phyloP scores from a whole-genome alignment of 148 eudicot species.

The Rhododendron simsii region DNA sequence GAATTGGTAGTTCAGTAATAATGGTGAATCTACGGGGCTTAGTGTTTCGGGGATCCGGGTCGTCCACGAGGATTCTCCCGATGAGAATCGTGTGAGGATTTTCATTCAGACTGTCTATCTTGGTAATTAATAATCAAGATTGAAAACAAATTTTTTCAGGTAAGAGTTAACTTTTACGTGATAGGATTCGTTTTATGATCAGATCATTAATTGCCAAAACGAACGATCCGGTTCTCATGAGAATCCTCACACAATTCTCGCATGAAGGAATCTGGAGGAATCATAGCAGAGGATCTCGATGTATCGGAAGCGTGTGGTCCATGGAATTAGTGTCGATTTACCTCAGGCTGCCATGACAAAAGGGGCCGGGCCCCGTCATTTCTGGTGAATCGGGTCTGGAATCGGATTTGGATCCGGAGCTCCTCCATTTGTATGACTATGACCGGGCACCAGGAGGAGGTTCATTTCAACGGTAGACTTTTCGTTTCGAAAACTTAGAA shows the following conservation, averaged over 20 bases:
- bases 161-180: too few species aligned
- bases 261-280: too few species aligned
- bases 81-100: too few species aligned
- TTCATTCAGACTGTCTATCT: too few species aligned
- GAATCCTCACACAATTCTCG: too few species aligned
- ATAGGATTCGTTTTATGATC: fast-evolving
- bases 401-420: neutral
- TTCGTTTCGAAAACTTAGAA: neutral
- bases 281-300: too few species aligned
- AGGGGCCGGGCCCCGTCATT: too few species aligned
- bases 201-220: too few species aligned
- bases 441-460: neutral
- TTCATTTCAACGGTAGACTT: neutral
- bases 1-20: neutral
- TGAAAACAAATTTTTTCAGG: too few species aligned
- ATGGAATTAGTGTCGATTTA: neutral
- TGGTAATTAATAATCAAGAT: fast-evolving
- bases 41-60: neutral
- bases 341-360: too few species aligned
- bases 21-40: neutral
- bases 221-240: too few species aligned
- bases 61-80: too few species aligned
- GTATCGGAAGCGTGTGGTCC: neutral
- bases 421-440: neutral
- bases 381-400: neutral